phyloP scores from a whole-genome alignment of 805 yeast genomes.

The Schizosaccharomyces japonicus region DNA sequence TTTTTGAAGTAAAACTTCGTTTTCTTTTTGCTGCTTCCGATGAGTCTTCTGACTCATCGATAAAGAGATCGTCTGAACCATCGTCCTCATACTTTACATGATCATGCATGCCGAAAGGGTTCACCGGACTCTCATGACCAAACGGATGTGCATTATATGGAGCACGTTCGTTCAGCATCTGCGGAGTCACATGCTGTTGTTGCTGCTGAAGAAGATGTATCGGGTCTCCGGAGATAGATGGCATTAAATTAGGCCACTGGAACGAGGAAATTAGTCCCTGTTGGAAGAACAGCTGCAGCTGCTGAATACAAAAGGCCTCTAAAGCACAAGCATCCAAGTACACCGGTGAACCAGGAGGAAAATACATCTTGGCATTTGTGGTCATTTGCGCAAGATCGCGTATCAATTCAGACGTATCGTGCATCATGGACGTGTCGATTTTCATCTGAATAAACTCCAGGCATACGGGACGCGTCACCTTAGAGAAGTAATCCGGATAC shows the following conservation, averaged over 20 bases:
- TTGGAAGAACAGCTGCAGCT: not conserved
- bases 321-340: not conserved
- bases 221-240: not conserved
- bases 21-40: not conserved
- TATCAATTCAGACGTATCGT: not conserved
- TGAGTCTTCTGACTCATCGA: constrained; percentile 4
- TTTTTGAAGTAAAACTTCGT: not conserved
- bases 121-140: not conserved
- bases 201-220: not conserved
- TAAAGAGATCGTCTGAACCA: constrained; percentile 6
- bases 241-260: not conserved
- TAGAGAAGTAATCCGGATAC: not conserved
- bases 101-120: not conserved
- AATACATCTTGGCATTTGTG: not conserved
- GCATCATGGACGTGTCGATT: not conserved
- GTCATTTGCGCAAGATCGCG: not conserved
- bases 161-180: too few relatives aligned
- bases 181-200: too few relatives aligned
- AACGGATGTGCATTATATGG: not conserved
- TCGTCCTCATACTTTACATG: constrained; percentile 9
- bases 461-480: not conserved
- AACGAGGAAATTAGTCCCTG: not conserved
- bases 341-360: not conserved
- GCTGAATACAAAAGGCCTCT: not conserved
- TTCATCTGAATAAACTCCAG: not conserved